Evolutionary conservation across 108 stramenopile genomes (phyloP), one percentile per base, ranked within the genome.

Genomic region (Nitzschia sp.): DNA sequence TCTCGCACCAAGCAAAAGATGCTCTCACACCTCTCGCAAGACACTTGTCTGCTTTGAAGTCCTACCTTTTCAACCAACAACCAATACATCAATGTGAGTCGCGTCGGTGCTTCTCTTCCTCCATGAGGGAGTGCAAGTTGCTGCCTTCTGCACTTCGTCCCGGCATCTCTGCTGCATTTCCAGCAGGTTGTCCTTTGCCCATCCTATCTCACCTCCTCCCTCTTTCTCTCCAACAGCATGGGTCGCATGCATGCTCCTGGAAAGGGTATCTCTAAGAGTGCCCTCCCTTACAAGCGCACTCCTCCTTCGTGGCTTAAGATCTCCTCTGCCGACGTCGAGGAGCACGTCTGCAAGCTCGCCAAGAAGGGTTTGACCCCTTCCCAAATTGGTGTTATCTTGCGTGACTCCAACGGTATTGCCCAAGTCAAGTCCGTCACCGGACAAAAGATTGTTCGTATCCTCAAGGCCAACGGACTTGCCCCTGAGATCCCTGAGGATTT

Each of bases 401-500:
- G 97, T 76, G 97, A 98, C 74, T 97, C 96, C 67, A 85, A 96
- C 67, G 97, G 97, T 65, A 93, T 98, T 68, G 93, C 96, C 54
- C 97, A 98, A 79, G 99, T 98, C 65, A 88, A 83, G 75, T 83
- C 85, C 72, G 91, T 99, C 81, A 98, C 98, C 54, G 99, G 99
- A 69, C 90, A 95, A 77, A 99, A 98, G 86, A 93, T 99, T 86
- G 90, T 98, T 38, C 97, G 99, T 55, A 86, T 99, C 76, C 94
- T 99, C 72, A 99, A 99, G 92, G 93, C 95, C 71, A 88, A 96
- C 72, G 97, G 97, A 66, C 95, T 99, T 43, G 98, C 99, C 58
- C 97, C 99, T 24, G 99, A 98, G 78, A 95, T 99, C 77, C 99
- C 99, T 8, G 99, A 99, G 90, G 99, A 99, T 82, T 82, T 99